phyloP scores from a whole-genome alignment of 495 filamentous ascomycete genomes.

The Chaetomium tenue region DNA sequence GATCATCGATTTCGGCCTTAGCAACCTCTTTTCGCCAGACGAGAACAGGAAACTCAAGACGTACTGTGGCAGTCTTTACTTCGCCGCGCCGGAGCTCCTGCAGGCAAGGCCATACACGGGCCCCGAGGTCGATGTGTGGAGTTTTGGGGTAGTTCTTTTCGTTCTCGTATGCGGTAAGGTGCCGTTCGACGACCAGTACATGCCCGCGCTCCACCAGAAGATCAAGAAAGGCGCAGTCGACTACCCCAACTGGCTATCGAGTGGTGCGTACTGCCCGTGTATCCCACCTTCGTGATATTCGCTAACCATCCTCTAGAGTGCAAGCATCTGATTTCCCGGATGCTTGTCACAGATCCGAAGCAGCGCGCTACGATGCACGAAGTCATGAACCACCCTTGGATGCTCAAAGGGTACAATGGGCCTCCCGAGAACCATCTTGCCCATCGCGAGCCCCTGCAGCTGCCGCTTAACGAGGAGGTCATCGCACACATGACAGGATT shows the following conservation, averaged over 20 bases:
- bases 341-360: constrained; percentile 93
- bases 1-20: constrained; percentile 98
- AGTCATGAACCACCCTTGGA: constrained; percentile 97
- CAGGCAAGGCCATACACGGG: constrained; percentile 94
- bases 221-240: constrained; percentile 97
- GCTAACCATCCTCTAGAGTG: constrained; percentile 65
- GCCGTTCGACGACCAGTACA: constrained; percentile 98
- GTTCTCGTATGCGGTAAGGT: constrained; percentile 98
- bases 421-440: constrained; percentile 91
- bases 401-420: constrained; percentile 84
- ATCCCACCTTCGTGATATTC: neutral
- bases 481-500: constrained; percentile 96
- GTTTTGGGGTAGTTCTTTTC: constrained; percentile 98
- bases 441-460: constrained; percentile 73
- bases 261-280: constrained; percentile 57
- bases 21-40: constrained; percentile 90
- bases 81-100: constrained; percentile 91
- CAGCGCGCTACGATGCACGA: constrained; percentile 83
- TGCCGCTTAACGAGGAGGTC: constrained; percentile 80
- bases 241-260: constrained; percentile 88
- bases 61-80: constrained; percentile 97
- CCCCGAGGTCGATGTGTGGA: constrained; percentile 97
- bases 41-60: constrained; percentile 76
- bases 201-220: constrained; percentile 97
- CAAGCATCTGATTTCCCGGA: constrained; percentile 86